phyloP scores from a whole-genome alignment of 2,329 filamentous ascomycete genomes.

The Fusarium veterinarium region DNA sequence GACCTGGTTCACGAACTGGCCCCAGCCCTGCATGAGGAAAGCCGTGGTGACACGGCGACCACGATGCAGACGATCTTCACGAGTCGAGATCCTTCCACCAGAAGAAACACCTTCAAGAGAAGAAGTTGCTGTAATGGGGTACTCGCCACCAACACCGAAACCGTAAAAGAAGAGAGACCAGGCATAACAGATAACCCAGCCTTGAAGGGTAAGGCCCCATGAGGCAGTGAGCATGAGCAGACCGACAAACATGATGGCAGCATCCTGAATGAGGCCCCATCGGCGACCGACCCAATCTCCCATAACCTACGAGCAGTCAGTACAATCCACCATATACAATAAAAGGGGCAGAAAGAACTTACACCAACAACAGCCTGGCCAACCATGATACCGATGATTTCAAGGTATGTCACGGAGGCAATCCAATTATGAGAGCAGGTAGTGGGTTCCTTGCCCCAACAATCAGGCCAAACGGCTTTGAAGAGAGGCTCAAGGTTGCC shows the following conservation, averaged over 20 bases:
- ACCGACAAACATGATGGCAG: conserved; percentile 91
- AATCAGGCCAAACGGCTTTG: conserved; percentile 76
- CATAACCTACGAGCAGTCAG: conserved; percentile 57
- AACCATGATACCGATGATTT: conserved; percentile 94
- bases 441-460: conserved; percentile 73
- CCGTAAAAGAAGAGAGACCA: conserved; percentile 88
- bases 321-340: neutral
- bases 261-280: conserved; percentile 96
- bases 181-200: conserved; percentile 97
- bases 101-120: conserved; percentile 92
- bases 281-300: conserved; percentile 86
- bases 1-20: conserved; percentile 93
- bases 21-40: conserved; percentile 99
- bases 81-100: conserved; percentile 88
- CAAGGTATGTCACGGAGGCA: conserved; percentile 86
- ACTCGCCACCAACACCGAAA: conserved; percentile 82
- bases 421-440: conserved; percentile 85
- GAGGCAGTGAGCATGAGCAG: conserved; percentile 90
- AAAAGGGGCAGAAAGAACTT: conserved; percentile 47
- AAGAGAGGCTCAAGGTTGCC: conserved; percentile 91
- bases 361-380: conserved; percentile 91
- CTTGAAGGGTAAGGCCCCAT: conserved; percentile 88
- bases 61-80: conserved; percentile 93
- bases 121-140: conserved; percentile 95
- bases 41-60: conserved; percentile 95